Evolutionary conservation across 1,284 basidiomycete species (phyloP).

Genomic region (Tylopilus sp.): DNA sequence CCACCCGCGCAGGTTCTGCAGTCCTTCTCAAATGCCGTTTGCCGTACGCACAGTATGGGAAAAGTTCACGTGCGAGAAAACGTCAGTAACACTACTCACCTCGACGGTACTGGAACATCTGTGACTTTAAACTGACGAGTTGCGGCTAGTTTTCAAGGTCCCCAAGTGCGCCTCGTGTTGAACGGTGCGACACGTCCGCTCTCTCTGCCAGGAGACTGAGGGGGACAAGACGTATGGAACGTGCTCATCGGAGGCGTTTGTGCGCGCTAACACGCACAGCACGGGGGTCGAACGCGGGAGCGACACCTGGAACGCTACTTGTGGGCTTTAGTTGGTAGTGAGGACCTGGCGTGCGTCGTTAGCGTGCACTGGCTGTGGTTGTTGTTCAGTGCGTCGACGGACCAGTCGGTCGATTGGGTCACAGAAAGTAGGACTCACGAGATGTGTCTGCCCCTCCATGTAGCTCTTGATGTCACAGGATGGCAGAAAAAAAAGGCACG

Average conservation of each 20-base stretch:
- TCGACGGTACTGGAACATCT: no score
- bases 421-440: no score
- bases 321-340: no score
- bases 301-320: constrained; percentile 38
- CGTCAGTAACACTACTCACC: no score
- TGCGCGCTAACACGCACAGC: constrained; percentile 31
- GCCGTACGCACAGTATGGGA: constrained; percentile 48
- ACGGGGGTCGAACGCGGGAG: constrained; percentile 32
- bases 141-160: constrained; percentile 24
- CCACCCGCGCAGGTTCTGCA: constrained; percentile 40
- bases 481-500: no score
- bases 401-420: no score
- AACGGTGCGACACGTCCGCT: constrained; percentile 43
- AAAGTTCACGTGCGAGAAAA: constrained; percentile 40
- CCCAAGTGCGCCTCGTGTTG: constrained; percentile 44
- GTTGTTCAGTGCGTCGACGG: no score
- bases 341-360: no score
- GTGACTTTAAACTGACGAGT: no score
- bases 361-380: no score
- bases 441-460: no score
- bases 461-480: no score
- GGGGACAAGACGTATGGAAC: constrained; percentile 37
- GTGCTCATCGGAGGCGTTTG: constrained; percentile 40
- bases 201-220: constrained; percentile 28
- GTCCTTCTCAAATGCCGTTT: constrained; percentile 36